Evolutionary conservation across 768 basidiomycete species (phyloP), one percentile per base, ranked within the genome.

Genomic region (Sarcodon aspratus): DNA sequence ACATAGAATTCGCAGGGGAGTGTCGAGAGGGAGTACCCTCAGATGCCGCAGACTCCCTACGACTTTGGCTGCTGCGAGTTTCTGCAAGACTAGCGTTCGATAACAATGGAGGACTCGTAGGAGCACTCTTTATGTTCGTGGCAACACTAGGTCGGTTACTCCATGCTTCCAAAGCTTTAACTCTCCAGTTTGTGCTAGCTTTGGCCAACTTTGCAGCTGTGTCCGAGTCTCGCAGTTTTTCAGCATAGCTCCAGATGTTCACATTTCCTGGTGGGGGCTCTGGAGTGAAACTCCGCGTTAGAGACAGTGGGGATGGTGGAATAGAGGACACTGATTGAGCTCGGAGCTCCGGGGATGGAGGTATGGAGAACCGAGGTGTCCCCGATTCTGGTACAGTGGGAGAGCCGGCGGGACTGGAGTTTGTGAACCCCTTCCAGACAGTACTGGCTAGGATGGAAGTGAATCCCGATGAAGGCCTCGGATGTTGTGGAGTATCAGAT

Each of bases 371-470:
- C 3, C 11, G 15, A 38, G 55, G 37, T 9, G 65, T 64, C 1
- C 57, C 54, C 2, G 21, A 27, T 27, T 5, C 21, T 1, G 71
- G 73, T 35, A 72, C 68, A 1, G 70, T 66, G 13, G 80, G 73
- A 9, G 66, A 65, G n/a, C 82, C 82, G 82, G 83, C 82, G 2
- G 82, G 76, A 50, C 73, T 74, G 60, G 82, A 80, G 55, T 85
- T 87, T 3, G 82, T 85, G 54, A 87, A 78, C 3, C 85, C 85
- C 58, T 74, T 72, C 85, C 84, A 87, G 17, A 86, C 73, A n/a
- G 75, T 77, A 49, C 66, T 76, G 8, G 82, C 76, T 11, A 85
- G 59, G 33, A 75, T 70, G 37, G 77, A 69, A 6, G 75, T 73
- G 46, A 80, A 52, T 10, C 72, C 69, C 17, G 68, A 53, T 6